Evolutionary conservation across 1,139 yeast species (phyloP).

Genomic region (Magnusiomyces sp.): DNA sequence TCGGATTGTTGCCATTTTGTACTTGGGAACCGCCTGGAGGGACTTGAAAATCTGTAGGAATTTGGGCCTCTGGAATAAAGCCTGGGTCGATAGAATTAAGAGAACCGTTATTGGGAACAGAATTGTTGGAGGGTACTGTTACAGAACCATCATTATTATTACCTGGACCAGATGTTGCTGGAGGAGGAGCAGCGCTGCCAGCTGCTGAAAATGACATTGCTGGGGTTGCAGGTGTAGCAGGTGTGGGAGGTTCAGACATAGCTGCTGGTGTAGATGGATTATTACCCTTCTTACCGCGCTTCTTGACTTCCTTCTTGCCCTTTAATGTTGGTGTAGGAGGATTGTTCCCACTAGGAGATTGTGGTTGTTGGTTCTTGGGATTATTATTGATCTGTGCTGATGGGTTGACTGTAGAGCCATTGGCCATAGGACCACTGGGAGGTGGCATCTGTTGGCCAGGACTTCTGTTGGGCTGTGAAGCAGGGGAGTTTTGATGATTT

Average conservation of each 20-base stretch:
- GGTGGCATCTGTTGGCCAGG: conserved; percentile 26
- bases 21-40: not conserved
- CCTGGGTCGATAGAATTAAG: not conserved
- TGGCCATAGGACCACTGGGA: conserved; percentile 22
- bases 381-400: conserved; percentile 12
- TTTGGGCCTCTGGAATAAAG: not conserved
- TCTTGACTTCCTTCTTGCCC: conserved; percentile 33
- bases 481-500: too few relatives aligned
- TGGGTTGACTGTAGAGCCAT: not conserved
- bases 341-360: conserved; percentile 31
- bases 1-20: not conserved
- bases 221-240: conserved; percentile 34
- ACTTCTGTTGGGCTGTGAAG: too few relatives aligned
- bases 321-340: conserved; percentile 41
- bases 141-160: not conserved
- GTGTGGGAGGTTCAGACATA: conserved; percentile 34
- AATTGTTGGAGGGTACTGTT: not conserved
- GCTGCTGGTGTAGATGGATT: conserved; percentile 26
- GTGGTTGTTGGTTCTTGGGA: conserved; percentile 25
- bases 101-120: not conserved
- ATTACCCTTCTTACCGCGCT: conserved; percentile 18
- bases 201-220: not conserved
- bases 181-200: not conserved
- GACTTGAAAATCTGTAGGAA: not conserved
- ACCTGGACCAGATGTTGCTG: not conserved